Evolutionary conservation across 192 early-diverging fungal genomes (phyloP), one percentile per base, ranked within the genome.

Genomic region (Chytriomyces sp.): DNA sequence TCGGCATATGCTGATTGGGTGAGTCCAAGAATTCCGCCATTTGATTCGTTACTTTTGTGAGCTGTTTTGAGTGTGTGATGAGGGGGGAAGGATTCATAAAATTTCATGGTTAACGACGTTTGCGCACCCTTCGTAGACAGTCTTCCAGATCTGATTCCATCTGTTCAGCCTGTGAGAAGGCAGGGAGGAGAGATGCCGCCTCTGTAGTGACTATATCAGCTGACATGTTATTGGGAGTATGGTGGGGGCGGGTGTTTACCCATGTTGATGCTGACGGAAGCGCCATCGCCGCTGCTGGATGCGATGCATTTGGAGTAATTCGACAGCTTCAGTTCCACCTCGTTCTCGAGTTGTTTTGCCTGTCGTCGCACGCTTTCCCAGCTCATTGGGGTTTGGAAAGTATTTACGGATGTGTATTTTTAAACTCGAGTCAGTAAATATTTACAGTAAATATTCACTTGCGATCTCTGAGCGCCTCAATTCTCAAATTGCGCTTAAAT

Each of bases 341-440:
- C 93, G 76, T 85, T 89, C 77, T 93, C 92, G 16, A 94, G 79
- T 35, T 87, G 85, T 57, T 92, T 84, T 11, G 89, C 92, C 47
- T 93, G 89, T 65, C 89, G 89, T 48, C 92, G 86, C 57, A 94
- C 76, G 5, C 76, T 73, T 57, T 94, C 93, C 93, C 93, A 94
- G 1, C 35, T 35, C 35, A 35, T 35, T 35, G 2, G 35, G 35
- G 35, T 35, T 35, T 35, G 35, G 35, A 35, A 35, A 35, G 35
- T 35, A 35, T 35, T 35, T 35, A 35, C 35, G 35, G 35, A 35
- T 35, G 4, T 35, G 4, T 35, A 35, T 4, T 35, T 35, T 35
- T 35, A 35, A 35, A 35, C 35, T 35, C 35, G 35, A 35, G 28
- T 35, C 28, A 35, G 28, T 35, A 35, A 35, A 35, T 35, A 35